phyloP scores from a whole-genome alignment of 805 yeast species.

The Hyphopichia homilentoma region DNA sequence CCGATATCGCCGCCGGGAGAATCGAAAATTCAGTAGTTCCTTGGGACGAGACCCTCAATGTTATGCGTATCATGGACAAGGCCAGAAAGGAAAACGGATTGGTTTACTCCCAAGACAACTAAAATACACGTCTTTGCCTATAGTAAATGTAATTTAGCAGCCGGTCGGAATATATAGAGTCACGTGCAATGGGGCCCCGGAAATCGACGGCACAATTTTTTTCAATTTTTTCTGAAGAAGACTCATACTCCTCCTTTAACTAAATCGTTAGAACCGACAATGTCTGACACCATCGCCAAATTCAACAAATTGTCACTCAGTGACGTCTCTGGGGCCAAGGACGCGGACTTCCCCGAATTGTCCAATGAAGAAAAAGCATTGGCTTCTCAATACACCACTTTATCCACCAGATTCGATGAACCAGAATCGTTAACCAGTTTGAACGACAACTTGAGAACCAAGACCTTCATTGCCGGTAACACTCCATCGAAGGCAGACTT shows the following conservation, averaged over 20 bases:
- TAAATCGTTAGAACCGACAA: no score
- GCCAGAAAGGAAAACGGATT: slow-evolving; percentile 43
- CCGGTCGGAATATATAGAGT: no score
- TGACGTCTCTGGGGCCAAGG: slow-evolving; percentile 16
- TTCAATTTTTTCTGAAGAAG: no score
- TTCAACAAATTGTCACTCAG: slow-evolving; percentile 28
- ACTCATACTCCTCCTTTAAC: no score
- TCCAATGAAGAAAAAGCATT: slow-evolving; percentile 59
- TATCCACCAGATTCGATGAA: slow-evolving; percentile 54
- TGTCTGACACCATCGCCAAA: slow-evolving; percentile 26
- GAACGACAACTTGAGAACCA: slow-evolving; percentile 63
- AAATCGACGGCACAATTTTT: no score
- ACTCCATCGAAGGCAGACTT: slow-evolving; percentile 69
- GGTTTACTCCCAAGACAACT: slow-evolving; percentile 37
- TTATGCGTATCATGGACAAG: slow-evolving; percentile 47
- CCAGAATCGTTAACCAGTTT: slow-evolving; percentile 46
- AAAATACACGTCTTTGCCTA: not conserved
- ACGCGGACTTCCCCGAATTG: slow-evolving; percentile 25
- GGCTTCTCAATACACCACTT: slow-evolving; percentile 73
- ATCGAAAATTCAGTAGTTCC: slow-evolving; percentile 35
- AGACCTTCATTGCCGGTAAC: slow-evolving; percentile 70
- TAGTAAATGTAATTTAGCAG: no score
- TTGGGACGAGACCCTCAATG: slow-evolving; percentile 42
- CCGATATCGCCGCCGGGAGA: slow-evolving; percentile 38
- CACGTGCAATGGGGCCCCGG: no score